Base-by-base conservation (phyloP, 345 rosid species). In the Raphanus sativus region DNA sequence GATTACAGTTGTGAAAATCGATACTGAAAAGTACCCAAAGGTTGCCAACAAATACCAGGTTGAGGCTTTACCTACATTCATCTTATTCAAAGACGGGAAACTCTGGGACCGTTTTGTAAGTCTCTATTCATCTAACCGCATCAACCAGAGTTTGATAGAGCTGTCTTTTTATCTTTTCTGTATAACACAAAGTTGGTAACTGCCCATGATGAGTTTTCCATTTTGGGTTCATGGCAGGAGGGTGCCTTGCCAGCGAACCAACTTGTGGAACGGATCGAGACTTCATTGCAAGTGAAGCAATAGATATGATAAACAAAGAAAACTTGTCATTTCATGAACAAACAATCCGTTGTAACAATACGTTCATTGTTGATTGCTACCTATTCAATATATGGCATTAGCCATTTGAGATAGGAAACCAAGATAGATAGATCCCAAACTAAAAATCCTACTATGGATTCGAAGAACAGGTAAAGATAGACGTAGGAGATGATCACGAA, bases 21-120 rank as follows among this genome's bases (percentile, higher is more conserved):
- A 94, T 81, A 88, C 98, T 2, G 98, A 94, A 86, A 94, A 89
- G 90, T 91, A 94, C 79, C 91, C 92, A 5, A 80, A 17, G 75
- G 86, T 94, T 67, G 98, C 98, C 69, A 84, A 85, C 79, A 83
- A 81, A 77, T 91, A 89, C 86, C 82, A 65, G 38, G 87, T 91
- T 73, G 89, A 85, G 81, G 98, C 94, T 24, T 82, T 94, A 76
- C 98, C 97, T 65, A 91, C 97, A 34, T 91, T 94, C 81, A 87
- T 94, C 86, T 38, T 94, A 66, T 94, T 94, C 67, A 91, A 89
- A 85, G 91, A 91, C 29, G 94, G 97, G 21, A 81, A 90, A 71
- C 90, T 96, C 36, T 83, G 56, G 76, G 96, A 89, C 72, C 97
- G 98, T 75, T 91, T 94, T 64, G 98, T 94, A 87, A 89, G 97